Base-by-base conservation (phyloP, 768 basidiomycete genomes). In the Auricularia sp. region DNA sequence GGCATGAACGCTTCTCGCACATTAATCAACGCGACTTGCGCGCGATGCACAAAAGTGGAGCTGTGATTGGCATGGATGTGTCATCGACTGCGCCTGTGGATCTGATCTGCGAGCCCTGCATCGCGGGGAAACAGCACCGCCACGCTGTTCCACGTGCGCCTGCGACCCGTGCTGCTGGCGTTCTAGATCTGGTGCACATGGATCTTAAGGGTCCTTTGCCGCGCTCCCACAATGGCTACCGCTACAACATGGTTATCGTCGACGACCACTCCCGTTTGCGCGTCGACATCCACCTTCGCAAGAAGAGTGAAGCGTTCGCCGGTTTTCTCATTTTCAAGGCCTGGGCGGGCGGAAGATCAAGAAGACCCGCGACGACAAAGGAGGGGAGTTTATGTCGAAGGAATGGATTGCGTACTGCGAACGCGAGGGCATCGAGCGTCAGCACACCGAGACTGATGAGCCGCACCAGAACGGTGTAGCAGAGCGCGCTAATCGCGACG, bases 241-340 rank as follows among this genome's bases (percentile, higher is more conserved):
- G 42, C 36, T 64, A 64, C 63, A 61, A 42, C 2, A 60, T 64
- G 51, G 2, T 53, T 1, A 29, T 64, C 16, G 54, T 59, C 7
- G 63, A 64, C 35, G 63, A 64, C 3, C 21, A 23, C 1, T 56
- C 63, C 2, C 16, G 39, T 0, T 5, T 6, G 2, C 34, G n/a
- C 8, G 12, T 16, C 18, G 35, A 61, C 35, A 2, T 36, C 51
- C 36, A 3, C 3, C 47, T 64, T 2, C 47, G 39, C 47, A 29
- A 56, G 51, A 64, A 64, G 36, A 12, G 34, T 3, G 36, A 60
- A 8, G 63, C 56, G 1, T 12, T 23, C 2, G 29, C 33, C 2
- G 51, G 14, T 12, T 56, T 64, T 35, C 51, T 21, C 3, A 36
- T 18, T 3, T 64, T 29, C 56, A 14, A 33, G 16, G 42, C 51